Percentiles rank a stretch among this genome's conserved stretches.
Conservation (phyloP, 2,329 filamentous ascomycete species). For the Aspergillus ibericus region DNA sequence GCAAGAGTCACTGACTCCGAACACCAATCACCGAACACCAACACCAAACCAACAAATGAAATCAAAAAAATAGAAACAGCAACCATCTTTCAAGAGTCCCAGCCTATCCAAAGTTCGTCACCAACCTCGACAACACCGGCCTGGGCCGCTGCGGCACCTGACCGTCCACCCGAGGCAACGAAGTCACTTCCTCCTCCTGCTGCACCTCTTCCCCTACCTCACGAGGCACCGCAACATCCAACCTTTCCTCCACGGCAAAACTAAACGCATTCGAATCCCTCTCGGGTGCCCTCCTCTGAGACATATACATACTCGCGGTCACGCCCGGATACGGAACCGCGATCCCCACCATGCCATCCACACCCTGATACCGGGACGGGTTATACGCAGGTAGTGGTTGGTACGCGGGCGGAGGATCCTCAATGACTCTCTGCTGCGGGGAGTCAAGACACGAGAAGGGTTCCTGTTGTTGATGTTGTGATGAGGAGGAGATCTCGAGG, state of each 20-base stretch:
- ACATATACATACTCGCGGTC: not conserved
- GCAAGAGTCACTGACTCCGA: not conserved
- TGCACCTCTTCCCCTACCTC: not conserved
- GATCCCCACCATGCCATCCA: conserved; percentile 2
- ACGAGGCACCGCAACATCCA: not conserved
- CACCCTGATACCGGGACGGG: conserved; percentile 31
- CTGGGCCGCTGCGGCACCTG: conserved; percentile 28
- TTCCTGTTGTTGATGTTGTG: not conserved
- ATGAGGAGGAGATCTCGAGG: not conserved
- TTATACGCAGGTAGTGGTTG: conserved; percentile 34
- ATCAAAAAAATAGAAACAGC: not conserved
- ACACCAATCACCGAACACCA: not conserved
- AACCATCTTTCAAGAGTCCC: not conserved
- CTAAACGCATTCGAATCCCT: not conserved
- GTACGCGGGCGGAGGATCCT: conserved; percentile 29
- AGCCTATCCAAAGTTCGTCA: conserved; percentile 34
- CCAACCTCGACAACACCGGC: conserved; percentile 36
- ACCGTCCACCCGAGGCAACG: not conserved
- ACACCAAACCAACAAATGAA: no score
- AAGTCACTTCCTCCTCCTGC: not conserved
- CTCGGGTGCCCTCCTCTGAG: not conserved
- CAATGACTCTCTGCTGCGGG: conserved; percentile 8
- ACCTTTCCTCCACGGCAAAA: not conserved
- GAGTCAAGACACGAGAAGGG: not conserved
- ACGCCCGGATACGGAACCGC: conserved; percentile 1